Evolutionary conservation across 139 green algal species (phyloP).

Genomic region (Chlamydomonas schloesseri): DNA sequence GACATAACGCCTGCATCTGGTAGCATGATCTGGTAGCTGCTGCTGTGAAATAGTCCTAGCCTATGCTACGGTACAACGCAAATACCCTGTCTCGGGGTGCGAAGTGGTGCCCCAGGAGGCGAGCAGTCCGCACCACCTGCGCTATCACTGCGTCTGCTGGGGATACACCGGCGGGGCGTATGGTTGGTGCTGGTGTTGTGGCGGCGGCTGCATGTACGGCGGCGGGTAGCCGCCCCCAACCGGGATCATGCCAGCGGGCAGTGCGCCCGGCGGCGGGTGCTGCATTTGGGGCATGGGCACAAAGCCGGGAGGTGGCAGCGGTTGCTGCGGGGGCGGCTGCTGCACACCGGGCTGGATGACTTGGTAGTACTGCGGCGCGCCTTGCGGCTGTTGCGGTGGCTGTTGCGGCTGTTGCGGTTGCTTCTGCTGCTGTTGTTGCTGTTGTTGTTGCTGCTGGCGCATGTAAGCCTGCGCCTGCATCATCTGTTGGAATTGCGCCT

Average conservation of each 20-base stretch:
- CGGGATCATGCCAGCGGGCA: neutral
- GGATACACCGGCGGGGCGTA: neutral
- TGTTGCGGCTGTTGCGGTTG: neutral
- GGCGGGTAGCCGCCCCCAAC: too few species aligned
- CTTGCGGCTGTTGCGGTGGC: neutral
- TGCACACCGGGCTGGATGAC: neutral
- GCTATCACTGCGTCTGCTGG: neutral
- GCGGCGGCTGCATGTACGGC: neutral
- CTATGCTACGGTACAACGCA: too few species aligned
- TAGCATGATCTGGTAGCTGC: too few species aligned
- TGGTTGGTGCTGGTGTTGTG: neutral
- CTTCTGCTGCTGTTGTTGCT: neutral
- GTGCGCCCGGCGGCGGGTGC: neutral
- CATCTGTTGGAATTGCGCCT: neutral
- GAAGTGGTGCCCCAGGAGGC: too few species aligned
- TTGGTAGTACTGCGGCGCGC: neutral
- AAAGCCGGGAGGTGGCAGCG: neutral
- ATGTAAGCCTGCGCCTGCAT: neutral
- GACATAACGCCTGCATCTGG: too few species aligned
- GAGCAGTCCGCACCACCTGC: too few species aligned
- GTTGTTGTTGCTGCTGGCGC: neutral
- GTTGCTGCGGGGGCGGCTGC: neutral
- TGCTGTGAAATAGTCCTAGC: too few species aligned
- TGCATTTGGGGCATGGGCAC: neutral
- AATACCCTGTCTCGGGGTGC: too few species aligned